Evolutionary conservation across 257 asterid species (phyloP).

Genomic region (Forsythia suspensa): DNA sequence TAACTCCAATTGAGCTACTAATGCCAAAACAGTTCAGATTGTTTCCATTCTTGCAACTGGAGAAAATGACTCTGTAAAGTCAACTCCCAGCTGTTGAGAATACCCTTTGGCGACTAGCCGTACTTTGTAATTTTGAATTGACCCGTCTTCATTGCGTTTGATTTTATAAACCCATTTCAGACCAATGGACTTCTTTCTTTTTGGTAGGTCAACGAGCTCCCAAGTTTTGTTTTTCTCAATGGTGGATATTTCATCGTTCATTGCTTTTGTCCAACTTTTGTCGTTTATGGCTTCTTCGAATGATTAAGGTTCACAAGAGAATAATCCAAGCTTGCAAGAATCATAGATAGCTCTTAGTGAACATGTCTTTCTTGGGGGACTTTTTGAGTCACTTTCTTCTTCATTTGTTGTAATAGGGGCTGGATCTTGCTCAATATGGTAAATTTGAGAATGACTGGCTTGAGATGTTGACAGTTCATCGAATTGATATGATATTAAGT

Average conservation of each 20-base stretch:
- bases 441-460: too few relatives aligned
- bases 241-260: constrained; percentile 11
- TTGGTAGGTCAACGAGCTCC: constrained; percentile 12
- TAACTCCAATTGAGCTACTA: neutral
- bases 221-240: constrained; percentile 26
- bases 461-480: constrained; percentile 6
- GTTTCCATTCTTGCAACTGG: constrained; percentile 5
- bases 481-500: neutral
- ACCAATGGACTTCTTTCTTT: neutral
- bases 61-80: neutral
- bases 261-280: constrained; percentile 5
- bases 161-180: constrained; percentile 13
- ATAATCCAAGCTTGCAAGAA: neutral
- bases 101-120: constrained; percentile 4
- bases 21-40: neutral
- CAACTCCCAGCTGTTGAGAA: constrained; percentile 5
- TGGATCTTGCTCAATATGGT: neutral
- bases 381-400: neutral
- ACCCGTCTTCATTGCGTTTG: constrained; percentile 1
- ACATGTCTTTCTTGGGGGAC: too few relatives aligned
- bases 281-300: constrained; percentile 11
- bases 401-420: neutral
- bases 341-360: too few relatives aligned
- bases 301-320: neutral
- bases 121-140: constrained; percentile 4